These are phyloP conservation scores for Podaxis mareebaensis DNA, from an alignment of 768 basidiomycete species.

Conservation along the genomic window DNA sequence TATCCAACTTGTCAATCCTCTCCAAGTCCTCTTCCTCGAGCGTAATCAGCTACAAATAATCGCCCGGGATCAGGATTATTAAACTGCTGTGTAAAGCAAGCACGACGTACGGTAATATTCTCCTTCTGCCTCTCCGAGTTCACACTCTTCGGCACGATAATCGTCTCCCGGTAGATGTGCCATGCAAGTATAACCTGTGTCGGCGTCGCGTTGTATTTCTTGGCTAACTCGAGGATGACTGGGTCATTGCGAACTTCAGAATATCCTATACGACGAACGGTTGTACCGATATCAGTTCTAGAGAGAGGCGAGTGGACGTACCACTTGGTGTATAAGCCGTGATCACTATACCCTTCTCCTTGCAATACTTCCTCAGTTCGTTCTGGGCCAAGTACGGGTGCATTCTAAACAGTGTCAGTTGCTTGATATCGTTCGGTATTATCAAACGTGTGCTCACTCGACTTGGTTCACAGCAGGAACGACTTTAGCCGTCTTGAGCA, in stretches of 20 bases:
- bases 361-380: constrained; percentile 47
- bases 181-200: constrained; percentile 53
- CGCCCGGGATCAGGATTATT: too few species aligned
- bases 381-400: constrained; percentile 55
- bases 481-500: constrained; percentile 42
- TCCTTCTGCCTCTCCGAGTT: constrained; percentile 48
- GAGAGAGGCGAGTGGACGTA: constrained; percentile 16
- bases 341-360: constrained; percentile 47
- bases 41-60: neutral
- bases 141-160: constrained; percentile 48
- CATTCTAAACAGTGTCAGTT: constrained; percentile 29
- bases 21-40: constrained; percentile 6
- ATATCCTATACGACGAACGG: constrained; percentile 31
- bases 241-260: constrained; percentile 46
- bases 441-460: constrained; percentile 33
- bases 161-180: constrained; percentile 46
- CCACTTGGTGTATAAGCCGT: constrained; percentile 53
- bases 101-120: constrained; percentile 43
- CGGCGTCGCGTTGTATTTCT: constrained; percentile 46
- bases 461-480: constrained; percentile 50
- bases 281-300: neutral
- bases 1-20: constrained; percentile 9
- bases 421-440: too few species aligned
- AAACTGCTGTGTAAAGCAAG: too few species aligned
- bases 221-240: constrained; percentile 41